Evolutionary conservation across 345 rosid genomes (phyloP), one percentile per base, ranked within the genome.

Genomic region (Lagerstroemia speciosa): DNA sequence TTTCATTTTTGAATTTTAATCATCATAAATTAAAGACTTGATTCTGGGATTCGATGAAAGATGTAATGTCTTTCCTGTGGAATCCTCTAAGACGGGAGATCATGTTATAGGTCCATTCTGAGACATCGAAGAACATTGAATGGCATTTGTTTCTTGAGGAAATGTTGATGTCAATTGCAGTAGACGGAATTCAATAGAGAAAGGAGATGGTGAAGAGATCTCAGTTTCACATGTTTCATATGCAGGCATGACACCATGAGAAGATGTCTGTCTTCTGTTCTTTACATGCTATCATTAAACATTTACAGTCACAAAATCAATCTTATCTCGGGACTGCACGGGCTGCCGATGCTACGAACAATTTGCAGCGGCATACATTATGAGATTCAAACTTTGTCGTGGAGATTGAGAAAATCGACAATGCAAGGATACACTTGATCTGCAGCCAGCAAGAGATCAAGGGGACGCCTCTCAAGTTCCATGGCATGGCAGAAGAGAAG

Each of bases 351-450:
- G 1, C 24, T 5, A 19, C 20, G 46, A 16, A 41, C 8, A 9
- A 36, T 0, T 26, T 26, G 11, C 5, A 37, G 37, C 17, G n/a
- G n/a, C 10, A 22, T 6, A 17, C 5, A 26, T 37, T 17, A 64
- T 30, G 14, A 20, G 26, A 36, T 22, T 73, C 67, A 80, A 65
- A 68, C 66, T 69, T 62, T 75, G 74, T 86, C 96, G 53, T 89
- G 89, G n/a, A 20, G 71, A 64, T 68, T 32, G 67, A 92, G 87
- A 77, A 88, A 89, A 45, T 72, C 70, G 67, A 75, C n/a, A 70
- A 92, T 82, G 76, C 72, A 69, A 9, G 96, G 90, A 79, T 83
- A 83, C 64, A 87, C 86, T 64, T 83, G 82, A 61, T 69, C 40
- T 16, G 65, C 78, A 19, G 90, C 68, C 36, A 38, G 40, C n/a